These are phyloP conservation scores for Leccinum subtestaceum DNA, from an alignment of 768 basidiomycete species.

Conservation along the genomic window DNA sequence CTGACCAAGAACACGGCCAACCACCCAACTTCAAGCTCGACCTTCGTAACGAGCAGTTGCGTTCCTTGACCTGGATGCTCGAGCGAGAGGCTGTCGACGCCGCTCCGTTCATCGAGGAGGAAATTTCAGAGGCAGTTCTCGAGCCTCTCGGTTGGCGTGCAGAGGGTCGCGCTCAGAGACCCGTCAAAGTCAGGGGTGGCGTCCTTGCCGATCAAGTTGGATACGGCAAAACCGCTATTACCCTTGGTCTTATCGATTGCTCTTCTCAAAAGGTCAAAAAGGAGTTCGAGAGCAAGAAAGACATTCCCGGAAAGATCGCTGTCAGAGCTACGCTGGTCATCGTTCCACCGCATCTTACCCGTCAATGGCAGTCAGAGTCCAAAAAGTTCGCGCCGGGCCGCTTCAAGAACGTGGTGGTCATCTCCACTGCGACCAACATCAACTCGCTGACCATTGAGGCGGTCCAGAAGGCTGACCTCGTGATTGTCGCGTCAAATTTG, in stretches of 20 bases:
- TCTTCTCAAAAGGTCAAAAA: slow-evolving; percentile 51
- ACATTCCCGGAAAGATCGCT: slow-evolving; percentile 60
- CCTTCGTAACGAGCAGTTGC: slow-evolving; percentile 82
- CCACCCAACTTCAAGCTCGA: slow-evolving; percentile 73
- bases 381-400: slow-evolving; percentile 64
- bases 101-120: slow-evolving; percentile 85
- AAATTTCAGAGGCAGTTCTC: slow-evolving; percentile 87
- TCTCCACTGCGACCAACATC: slow-evolving; percentile 67
- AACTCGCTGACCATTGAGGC: slow-evolving; percentile 71
- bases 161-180: slow-evolving; percentile 84
- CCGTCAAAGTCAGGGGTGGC: slow-evolving; percentile 76
- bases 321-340: slow-evolving; percentile 79
- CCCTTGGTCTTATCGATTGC: slow-evolving; percentile 83
- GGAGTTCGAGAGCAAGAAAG: slow-evolving; percentile 53
- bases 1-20: slow-evolving; percentile 66
- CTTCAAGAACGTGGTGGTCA: slow-evolving; percentile 51
- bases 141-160: slow-evolving; percentile 89
- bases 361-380: slow-evolving; percentile 88
- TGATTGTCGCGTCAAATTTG: slow-evolving; percentile 84
- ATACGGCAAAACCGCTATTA: slow-evolving; percentile 96
- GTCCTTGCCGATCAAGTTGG: slow-evolving; percentile 96
- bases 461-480: slow-evolving; percentile 77
- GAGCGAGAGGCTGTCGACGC: slow-evolving; percentile 64
- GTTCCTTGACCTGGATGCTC: slow-evolving; percentile 93
- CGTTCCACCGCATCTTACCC: slow-evolving; percentile 86